A percentile compares a stretch with the other conserved stretches of the same genome.
phyloP scores from a whole-genome alignment of 2,329 filamentous ascomycete species.

The Paraphoma sp. region DNA sequence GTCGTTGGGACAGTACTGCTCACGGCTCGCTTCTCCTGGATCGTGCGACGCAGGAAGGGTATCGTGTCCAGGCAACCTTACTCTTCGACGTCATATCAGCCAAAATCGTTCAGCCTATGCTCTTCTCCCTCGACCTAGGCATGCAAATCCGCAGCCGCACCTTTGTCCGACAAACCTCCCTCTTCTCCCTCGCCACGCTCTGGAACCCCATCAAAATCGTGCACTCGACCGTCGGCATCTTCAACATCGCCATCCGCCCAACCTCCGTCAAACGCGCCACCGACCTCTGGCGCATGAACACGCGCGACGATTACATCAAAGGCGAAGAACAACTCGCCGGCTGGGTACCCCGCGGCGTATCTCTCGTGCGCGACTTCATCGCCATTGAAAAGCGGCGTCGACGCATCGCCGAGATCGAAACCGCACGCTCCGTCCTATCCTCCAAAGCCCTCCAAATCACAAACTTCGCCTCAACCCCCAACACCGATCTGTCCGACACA shows the following conservation, averaged over 20 bases:
- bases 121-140: slow-evolving; percentile 80
- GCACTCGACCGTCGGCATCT: slow-evolving; percentile 84
- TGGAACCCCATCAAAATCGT: slow-evolving; percentile 87
- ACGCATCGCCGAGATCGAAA: slow-evolving; percentile 80
- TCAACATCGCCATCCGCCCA: slow-evolving; percentile 84
- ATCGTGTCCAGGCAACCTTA: slow-evolving; percentile 85
- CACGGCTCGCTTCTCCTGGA: slow-evolving; percentile 94
- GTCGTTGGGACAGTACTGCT: slow-evolving; percentile 95
- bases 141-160: slow-evolving; percentile 84
- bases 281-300: slow-evolving; percentile 96
- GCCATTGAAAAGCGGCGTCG: slow-evolving; percentile 73
- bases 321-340: slow-evolving; percentile 85
- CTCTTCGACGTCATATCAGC: slow-evolving; percentile 85
- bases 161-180: slow-evolving; percentile 83
- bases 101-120: slow-evolving; percentile 86
- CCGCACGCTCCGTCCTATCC: slow-evolving; percentile 70
- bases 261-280: slow-evolving; percentile 89
- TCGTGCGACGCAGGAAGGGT: slow-evolving; percentile 88
- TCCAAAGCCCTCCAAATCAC: slow-evolving; percentile 52
- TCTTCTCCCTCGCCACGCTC: slow-evolving; percentile 81
- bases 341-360: slow-evolving; percentile 90
- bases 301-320: slow-evolving; percentile 92
- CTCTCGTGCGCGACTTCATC: slow-evolving; percentile 88
- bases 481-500: slow-evolving; percentile 30
- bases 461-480: slow-evolving; percentile 16